Conservation (phyloP, 1,284 basidiomycete genomes). For the Tremellales sp. region DNA sequence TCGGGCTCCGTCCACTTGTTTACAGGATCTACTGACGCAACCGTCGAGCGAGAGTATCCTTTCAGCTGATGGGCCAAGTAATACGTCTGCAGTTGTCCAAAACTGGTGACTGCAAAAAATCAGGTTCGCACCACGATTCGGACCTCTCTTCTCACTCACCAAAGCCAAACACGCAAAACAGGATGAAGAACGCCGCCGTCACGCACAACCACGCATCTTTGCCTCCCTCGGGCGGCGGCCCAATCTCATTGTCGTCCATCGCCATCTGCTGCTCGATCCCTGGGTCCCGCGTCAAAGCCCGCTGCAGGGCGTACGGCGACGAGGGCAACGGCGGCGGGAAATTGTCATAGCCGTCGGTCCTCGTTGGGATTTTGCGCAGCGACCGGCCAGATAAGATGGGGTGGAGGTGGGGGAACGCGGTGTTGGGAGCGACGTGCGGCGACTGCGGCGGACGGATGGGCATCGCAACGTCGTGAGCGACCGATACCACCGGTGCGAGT, state of each 20-base stretch:
- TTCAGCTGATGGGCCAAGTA: constrained; percentile 38
- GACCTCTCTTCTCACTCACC: constrained; percentile 24
- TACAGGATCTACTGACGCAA: constrained; percentile 30
- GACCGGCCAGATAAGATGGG: too few species aligned
- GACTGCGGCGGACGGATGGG: too few species aligned
- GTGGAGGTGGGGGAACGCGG: too few species aligned
- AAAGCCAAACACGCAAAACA: constrained; percentile 44
- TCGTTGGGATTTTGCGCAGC: neutral
- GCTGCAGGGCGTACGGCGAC: constrained; percentile 15
- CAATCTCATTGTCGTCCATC: constrained; percentile 21
- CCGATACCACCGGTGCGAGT: too few species aligned
- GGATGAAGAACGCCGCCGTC: constrained; percentile 30
- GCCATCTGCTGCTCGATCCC: constrained; percentile 29
- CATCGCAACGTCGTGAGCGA: too few species aligned
- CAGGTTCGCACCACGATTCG: neutral
- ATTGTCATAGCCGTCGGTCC: constrained; percentile 30
- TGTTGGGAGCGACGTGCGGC: too few species aligned
- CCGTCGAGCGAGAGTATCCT: constrained; percentile 30
- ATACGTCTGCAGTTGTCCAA: constrained; percentile 40
- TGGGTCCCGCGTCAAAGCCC: constrained; percentile 23
- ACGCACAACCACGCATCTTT: constrained; percentile 43
- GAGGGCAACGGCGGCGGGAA: constrained; percentile 24
- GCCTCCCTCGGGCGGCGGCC: constrained; percentile 46
- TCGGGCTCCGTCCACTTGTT: neutral
- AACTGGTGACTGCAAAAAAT: constrained; percentile 31